A percentile compares a stretch with the other conserved stretches of the same genome.
phyloP scores from a whole-genome alignment of 169 alveolate species.

The Plasmodium chabaudi region DNA sequence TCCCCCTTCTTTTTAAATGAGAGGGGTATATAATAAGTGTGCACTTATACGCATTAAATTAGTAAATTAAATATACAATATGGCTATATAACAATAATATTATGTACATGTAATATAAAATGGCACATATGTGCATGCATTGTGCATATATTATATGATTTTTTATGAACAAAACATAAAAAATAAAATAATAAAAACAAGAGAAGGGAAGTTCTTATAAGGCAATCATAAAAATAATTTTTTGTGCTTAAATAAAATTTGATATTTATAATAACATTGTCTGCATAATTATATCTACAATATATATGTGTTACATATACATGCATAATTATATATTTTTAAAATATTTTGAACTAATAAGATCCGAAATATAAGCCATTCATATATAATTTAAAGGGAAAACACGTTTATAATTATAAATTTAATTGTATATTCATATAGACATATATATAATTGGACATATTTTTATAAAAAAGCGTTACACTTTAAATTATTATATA shows the following conservation, averaged over 20 bases:
- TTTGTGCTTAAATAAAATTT: slow-evolving; percentile 6
- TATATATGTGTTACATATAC: background rate
- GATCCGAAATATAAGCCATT: slow-evolving; percentile 15
- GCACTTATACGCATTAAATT: slow-evolving; percentile 64
- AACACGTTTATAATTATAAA: background rate
- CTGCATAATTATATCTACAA: slow-evolving; percentile 3
- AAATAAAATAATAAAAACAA: slow-evolving; percentile 4
- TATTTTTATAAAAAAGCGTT: too few relatives aligned
- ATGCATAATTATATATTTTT: slow-evolving; percentile 7
- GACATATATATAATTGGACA: background rate
- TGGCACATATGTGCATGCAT: background rate
- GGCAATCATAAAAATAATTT: slow-evolving; percentile 3
- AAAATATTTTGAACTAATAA: slow-evolving; percentile 2
- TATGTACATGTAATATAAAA: background rate
- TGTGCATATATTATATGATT: background rate
- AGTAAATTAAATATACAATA: too few relatives aligned
- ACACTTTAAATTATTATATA: too few relatives aligned
- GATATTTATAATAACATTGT: background rate
- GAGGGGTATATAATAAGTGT: background rate
- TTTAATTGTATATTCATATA: slow-evolving; percentile 2
- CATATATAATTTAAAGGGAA: slow-evolving; percentile 17
- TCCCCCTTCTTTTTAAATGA: too few relatives aligned
- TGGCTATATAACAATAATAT: too few relatives aligned
- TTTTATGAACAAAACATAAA: slow-evolving; percentile 44
- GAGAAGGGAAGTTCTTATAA: slow-evolving; percentile 44